Conservation (phyloP, 2,329 filamentous ascomycete genomes). For the Colletotrichum eremochloae region DNA sequence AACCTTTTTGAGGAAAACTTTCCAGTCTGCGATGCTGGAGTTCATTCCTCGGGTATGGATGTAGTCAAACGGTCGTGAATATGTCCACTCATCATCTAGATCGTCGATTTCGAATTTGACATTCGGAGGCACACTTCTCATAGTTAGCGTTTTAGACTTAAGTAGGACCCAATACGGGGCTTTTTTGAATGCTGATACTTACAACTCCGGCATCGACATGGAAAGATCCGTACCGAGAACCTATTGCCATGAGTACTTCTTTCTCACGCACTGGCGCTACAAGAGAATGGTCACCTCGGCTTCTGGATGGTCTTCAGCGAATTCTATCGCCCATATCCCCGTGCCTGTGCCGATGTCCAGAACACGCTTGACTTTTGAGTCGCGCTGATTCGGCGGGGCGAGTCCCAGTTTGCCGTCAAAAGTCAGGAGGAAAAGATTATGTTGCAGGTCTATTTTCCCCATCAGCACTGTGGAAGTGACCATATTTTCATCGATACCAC, state of each 20-base stretch:
- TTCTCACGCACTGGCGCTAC: background rate
- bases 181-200: slow-evolving; percentile 29
- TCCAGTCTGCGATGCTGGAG: slow-evolving; percentile 46
- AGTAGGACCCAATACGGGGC: no score
- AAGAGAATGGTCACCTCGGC: slow-evolving; percentile 44
- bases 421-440: background rate
- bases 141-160: no score
- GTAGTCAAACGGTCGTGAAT: slow-evolving; percentile 48
- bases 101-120: slow-evolving; percentile 50
- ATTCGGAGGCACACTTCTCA: slow-evolving; percentile 46
- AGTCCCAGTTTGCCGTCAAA: background rate
- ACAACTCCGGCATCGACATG: slow-evolving; percentile 51
- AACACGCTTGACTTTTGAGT: slow-evolving; percentile 29
- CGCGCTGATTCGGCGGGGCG: background rate
- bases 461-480: background rate
- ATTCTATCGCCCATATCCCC: slow-evolving; percentile 46
- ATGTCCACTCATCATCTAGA: slow-evolving; percentile 46
- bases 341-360: slow-evolving; percentile 46
- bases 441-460: background rate
- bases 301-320: slow-evolving; percentile 48
- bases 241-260: background rate
- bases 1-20: slow-evolving; percentile 38
- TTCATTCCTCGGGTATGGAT: slow-evolving; percentile 51
- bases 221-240: slow-evolving; percentile 49
- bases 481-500: background rate